Evolutionary conservation across 177 flowering plant species (phyloP).

Genomic region (Vitis hybrid): DNA sequence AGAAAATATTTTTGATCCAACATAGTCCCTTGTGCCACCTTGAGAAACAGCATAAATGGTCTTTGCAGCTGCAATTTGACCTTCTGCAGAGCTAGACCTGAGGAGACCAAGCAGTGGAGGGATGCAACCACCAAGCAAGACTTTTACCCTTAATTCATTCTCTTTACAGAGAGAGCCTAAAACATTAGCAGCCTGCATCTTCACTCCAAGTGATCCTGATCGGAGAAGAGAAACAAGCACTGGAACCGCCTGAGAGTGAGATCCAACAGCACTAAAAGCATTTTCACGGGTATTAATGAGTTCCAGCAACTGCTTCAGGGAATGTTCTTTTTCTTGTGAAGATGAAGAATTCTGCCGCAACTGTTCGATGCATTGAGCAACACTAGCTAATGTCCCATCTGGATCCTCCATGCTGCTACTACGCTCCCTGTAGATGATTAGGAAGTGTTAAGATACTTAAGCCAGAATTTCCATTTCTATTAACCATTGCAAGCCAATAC

Average conservation of each 20-base stretch:
- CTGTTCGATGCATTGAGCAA: slow-evolving; percentile 98
- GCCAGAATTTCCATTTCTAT: background rate
- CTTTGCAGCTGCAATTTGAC: slow-evolving; percentile 93
- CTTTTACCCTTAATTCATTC: slow-evolving; percentile 88
- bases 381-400: slow-evolving; percentile 95
- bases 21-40: slow-evolving; percentile 89
- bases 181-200: slow-evolving; percentile 90
- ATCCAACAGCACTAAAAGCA: slow-evolving; percentile 93
- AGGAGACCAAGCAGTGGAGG: slow-evolving; percentile 96
- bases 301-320: slow-evolving; percentile 76
- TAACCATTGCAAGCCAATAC: background rate
- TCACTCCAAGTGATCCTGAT: slow-evolving; percentile 72
- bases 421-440: slow-evolving; percentile 63
- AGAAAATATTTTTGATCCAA: slow-evolving; percentile 94
- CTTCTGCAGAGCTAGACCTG: slow-evolving; percentile 80
- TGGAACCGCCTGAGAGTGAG: slow-evolving; percentile 95
- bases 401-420: slow-evolving; percentile 93
- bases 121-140: slow-evolving; percentile 89
- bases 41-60: slow-evolving; percentile 92
- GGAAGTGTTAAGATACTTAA: slow-evolving; percentile 9
- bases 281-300: slow-evolving; percentile 77
- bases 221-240: slow-evolving; percentile 87
- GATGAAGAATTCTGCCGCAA: slow-evolving; percentile 81
- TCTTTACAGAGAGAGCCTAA: slow-evolving; percentile 94
- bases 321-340: slow-evolving; percentile 76